Conservation (phyloP, 495 filamentous ascomycete genomes). For the Neurospora sublineolata region DNA sequence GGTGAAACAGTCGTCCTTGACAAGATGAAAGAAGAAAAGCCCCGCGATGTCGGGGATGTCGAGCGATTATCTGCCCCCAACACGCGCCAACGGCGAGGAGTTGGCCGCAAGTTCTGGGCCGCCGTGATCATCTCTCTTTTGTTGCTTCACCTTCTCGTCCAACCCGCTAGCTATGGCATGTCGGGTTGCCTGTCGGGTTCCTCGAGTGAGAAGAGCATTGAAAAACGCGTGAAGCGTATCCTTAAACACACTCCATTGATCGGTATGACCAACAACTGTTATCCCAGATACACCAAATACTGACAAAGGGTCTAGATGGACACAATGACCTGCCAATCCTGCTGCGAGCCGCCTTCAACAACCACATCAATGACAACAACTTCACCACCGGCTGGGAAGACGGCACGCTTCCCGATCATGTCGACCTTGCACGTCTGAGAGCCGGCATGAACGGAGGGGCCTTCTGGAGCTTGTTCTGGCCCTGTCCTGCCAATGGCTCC, state of each 20-base stretch:
- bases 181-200: not conserved
- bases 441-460: constrained; percentile 55
- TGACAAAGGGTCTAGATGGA: constrained; percentile 49
- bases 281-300: not conserved
- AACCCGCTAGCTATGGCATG: constrained; percentile 1
- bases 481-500: constrained; percentile 57
- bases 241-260: constrained; percentile 67
- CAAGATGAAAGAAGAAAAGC: not conserved
- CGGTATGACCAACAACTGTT: constrained; percentile 34
- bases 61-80: not conserved
- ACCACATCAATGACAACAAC: constrained; percentile 63
- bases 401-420: constrained; percentile 56
- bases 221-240: constrained; percentile 58
- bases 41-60: not conserved
- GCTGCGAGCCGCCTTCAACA: constrained; percentile 55
- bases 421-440: constrained; percentile 61
- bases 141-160: not conserved
- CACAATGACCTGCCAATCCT: constrained; percentile 81
- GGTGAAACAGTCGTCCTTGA: not conserved
- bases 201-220: constrained; percentile 28
- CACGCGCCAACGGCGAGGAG: not conserved
- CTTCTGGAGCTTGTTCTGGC: constrained; percentile 85
- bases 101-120: not conserved
- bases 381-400: constrained; percentile 61
- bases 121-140: not conserved